Conservation (phyloP, 2,329 filamentous ascomycete species). For the Neonectria faginata region DNA sequence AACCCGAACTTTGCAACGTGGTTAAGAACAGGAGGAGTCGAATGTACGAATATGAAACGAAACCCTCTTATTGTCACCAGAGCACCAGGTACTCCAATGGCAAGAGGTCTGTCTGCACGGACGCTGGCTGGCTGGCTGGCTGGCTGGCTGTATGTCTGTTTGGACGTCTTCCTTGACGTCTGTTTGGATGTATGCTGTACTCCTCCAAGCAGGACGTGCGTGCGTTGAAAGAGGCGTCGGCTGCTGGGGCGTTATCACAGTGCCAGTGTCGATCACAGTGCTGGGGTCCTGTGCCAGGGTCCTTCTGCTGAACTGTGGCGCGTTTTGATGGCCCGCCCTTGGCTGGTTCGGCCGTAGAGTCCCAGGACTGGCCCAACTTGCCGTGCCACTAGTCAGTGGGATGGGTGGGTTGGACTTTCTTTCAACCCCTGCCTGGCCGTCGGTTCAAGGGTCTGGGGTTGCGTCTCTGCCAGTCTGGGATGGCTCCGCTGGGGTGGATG, state of each 20-base stretch:
- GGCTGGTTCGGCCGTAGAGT: conserved; percentile 8
- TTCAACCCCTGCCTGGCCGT: conserved; percentile 12
- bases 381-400: conserved; percentile 19
- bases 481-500: conserved; percentile 18
- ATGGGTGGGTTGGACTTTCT: conserved; percentile 3
- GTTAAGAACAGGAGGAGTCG: neutral
- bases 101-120: no score
- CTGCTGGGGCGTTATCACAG: conserved; percentile 3
- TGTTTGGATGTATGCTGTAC: neutral
- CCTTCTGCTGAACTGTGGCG: conserved; percentile 2
- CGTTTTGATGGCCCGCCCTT: conserved; percentile 5
- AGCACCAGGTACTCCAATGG: no score
- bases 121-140: no score
- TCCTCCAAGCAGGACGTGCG: neutral
- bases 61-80: neutral
- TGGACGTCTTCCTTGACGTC: neutral
- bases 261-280: neutral
- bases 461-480: conserved; percentile 13
- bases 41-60: neutral
- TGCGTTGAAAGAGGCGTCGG: neutral
- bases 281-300: neutral
- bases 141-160: neutral
- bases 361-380: conserved; percentile 18
- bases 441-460: conserved; percentile 21
- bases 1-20: neutral